Conservation (phyloP, 129 eudicot species). For the Dittrichia graveolens region DNA sequence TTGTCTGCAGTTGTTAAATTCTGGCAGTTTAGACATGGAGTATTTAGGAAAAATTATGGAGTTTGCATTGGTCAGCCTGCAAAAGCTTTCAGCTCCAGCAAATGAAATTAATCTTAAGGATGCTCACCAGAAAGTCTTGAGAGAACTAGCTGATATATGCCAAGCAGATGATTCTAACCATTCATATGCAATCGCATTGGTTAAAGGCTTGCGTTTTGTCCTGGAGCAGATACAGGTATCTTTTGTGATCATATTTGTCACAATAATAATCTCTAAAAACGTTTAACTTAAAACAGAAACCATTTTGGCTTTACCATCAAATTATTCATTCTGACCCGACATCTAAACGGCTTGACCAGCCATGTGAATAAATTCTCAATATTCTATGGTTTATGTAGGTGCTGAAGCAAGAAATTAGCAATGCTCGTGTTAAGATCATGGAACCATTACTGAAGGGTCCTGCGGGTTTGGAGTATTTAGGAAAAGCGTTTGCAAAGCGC, state of each 20-base stretch:
- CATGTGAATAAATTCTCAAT: constrained; percentile 19
- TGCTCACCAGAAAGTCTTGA: constrained; percentile 60
- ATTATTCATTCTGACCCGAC: too few species aligned
- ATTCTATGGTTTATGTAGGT: constrained; percentile 36
- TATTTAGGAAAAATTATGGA: constrained; percentile 82
- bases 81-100: constrained; percentile 95
- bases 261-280: too few species aligned
- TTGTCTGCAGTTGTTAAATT: constrained; percentile 57
- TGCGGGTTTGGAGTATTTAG: constrained; percentile 73
- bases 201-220: constrained; percentile 90
- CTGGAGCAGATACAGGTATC: constrained; percentile 80
- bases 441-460: constrained; percentile 93
- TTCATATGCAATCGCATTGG: constrained; percentile 59
- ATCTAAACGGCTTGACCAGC: too few species aligned
- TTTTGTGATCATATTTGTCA: background rate
- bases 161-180: constrained; percentile 48
- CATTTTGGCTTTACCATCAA: too few species aligned
- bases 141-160: constrained; percentile 65
- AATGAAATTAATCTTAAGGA: constrained; percentile 60
- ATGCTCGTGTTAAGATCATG: constrained; percentile 70
- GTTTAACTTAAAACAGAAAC: too few species aligned
- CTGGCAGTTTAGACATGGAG: constrained; percentile 68
- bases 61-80: constrained; percentile 72
- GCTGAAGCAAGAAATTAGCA: constrained; percentile 86
- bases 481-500: constrained; percentile 64